Conservation (phyloP, 2,329 filamentous ascomycete genomes). For the Ceratocystis papillata region DNA sequence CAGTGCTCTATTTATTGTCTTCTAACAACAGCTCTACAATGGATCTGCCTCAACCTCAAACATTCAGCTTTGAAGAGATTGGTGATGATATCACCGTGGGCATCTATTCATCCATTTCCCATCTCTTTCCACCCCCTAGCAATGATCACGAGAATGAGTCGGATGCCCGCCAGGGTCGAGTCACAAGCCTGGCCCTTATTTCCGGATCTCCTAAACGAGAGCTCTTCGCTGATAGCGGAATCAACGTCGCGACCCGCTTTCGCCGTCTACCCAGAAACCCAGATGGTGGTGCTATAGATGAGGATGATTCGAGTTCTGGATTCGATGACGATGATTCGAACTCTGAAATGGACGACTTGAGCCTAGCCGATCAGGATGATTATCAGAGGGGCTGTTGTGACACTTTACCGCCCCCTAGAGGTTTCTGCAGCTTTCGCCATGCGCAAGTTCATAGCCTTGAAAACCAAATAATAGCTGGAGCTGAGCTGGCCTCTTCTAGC, state of each 20-base stretch:
- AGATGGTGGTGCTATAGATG: neutral
- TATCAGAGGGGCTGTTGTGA: neutral
- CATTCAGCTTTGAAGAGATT: neutral
- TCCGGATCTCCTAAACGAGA: neutral
- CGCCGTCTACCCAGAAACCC: neutral
- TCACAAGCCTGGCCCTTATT: neutral
- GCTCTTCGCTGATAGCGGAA: neutral
- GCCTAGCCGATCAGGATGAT: neutral
- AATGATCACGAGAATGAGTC: neutral
- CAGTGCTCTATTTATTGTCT: too few relatives aligned
- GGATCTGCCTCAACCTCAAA: neutral
- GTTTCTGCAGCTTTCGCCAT: neutral
- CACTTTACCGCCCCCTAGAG: neutral
- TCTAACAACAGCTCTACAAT: neutral
- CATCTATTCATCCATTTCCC: neutral
- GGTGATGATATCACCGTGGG: neutral
- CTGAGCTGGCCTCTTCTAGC: neutral
- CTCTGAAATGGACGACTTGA: neutral
- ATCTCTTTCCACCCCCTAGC: neutral
- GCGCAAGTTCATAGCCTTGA: neutral
- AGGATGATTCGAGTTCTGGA: neutral
- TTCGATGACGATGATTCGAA: neutral
- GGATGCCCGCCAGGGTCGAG: neutral
- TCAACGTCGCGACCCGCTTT: neutral
- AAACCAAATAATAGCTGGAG: neutral